Conservation (phyloP, 2,329 filamentous ascomycete species). For the Fusarium aywerte region DNA sequence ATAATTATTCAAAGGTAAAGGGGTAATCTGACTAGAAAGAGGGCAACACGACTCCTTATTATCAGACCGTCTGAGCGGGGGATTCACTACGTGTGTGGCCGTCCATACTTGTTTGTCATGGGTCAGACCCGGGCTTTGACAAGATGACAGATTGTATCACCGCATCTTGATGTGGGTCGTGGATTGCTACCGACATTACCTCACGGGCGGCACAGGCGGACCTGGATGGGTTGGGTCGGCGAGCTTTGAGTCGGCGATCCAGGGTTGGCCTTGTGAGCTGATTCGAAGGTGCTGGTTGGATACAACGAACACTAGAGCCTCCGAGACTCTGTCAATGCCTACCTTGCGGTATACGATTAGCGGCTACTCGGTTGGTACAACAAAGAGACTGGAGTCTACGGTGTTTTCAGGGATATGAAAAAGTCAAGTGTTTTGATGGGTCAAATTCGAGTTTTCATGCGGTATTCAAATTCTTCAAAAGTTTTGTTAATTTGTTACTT, state of each 20-base stretch:
- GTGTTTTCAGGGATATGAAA: background rate
- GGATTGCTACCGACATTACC: conserved; percentile 34
- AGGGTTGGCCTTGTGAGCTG: conserved; percentile 42
- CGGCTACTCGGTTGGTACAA: conserved; percentile 16
- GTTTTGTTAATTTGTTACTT: background rate
- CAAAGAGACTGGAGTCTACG: background rate
- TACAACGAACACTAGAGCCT: conserved; percentile 41
- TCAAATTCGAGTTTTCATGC: background rate
- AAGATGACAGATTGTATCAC: conserved; percentile 48
- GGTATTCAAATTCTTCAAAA: background rate
- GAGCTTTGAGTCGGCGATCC: conserved; percentile 28
- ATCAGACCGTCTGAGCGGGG: conserved; percentile 40
- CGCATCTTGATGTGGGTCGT: conserved; percentile 46
- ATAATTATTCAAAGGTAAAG: conserved; percentile 13
- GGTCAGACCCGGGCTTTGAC: conserved; percentile 42
- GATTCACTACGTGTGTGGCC: conserved; percentile 39
- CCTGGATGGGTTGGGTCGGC: conserved; percentile 23
- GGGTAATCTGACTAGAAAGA: conserved; percentile 24
- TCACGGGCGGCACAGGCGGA: conserved; percentile 28
- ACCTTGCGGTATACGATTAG: conserved; percentile 24
- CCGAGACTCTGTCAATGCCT: conserved; percentile 22
- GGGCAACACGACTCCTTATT: conserved; percentile 44
- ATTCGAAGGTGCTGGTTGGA: conserved; percentile 45
- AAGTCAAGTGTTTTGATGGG: background rate
- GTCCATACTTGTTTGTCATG: conserved; percentile 39